These are phyloP conservation scores for Cyberlindnera bimundalis DNA, from an alignment of 805 yeast genomes.

Conservation along the genomic window DNA sequence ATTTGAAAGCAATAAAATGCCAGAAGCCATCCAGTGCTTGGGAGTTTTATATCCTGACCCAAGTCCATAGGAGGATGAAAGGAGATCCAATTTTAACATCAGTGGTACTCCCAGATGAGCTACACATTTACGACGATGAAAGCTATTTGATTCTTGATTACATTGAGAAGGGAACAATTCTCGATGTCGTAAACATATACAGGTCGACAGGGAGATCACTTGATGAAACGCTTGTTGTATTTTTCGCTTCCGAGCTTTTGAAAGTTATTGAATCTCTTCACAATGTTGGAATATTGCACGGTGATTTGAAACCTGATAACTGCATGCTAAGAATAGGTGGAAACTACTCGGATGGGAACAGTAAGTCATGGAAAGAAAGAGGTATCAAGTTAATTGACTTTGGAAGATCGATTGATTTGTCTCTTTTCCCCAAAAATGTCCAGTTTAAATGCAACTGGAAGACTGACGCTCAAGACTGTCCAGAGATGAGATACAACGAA, in stretches of 20 bases:
- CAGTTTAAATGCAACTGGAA: conserved; percentile 59
- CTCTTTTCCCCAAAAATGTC: conserved; percentile 46
- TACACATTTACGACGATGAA: conserved; percentile 38
- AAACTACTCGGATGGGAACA: conserved; percentile 17
- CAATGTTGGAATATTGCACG: conserved; percentile 65
- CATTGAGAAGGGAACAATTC: conserved; percentile 62
- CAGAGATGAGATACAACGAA: conserved; percentile 54
- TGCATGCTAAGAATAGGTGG: conserved; percentile 64
- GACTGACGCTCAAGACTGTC: conserved; percentile 67
- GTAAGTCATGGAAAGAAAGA: conserved; percentile 32
- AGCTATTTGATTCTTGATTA: conserved; percentile 26
- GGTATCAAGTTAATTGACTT: conserved; percentile 73
- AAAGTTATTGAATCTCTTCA: conserved; percentile 62
- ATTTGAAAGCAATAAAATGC: conserved; percentile 63
- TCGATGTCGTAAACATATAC: conserved; percentile 60
- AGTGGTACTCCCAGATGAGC: conserved; percentile 47
- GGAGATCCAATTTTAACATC: conserved; percentile 31
- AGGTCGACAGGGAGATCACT: conserved; percentile 33
- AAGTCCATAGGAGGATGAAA: conserved; percentile 43
- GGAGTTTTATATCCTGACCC: conserved; percentile 75
- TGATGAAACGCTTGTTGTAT: conserved; percentile 63
- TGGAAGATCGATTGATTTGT: conserved; percentile 74
- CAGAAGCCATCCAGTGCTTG: conserved; percentile 68
- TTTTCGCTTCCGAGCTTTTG: conserved; percentile 61
- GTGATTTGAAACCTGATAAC: conserved; percentile 83